Evolutionary conservation across 2,329 filamentous ascomycete genomes (phyloP).

Genomic region (Phaeomoniella chlamydospora): DNA sequence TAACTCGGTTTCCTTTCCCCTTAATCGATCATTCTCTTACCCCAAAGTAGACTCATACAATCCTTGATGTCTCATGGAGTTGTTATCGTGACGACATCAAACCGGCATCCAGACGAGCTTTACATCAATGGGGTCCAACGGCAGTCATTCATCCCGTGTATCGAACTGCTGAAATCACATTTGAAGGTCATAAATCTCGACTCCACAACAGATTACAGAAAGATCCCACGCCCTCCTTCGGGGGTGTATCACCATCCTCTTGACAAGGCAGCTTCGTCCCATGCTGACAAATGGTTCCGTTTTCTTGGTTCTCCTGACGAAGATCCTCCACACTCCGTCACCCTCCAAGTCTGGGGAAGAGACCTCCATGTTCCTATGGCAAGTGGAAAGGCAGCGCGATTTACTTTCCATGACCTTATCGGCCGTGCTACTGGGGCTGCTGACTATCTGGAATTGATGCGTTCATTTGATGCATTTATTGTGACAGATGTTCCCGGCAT

Average conservation of each 20-base stretch:
- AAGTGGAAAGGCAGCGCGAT: slow-evolving; percentile 76
- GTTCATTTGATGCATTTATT: slow-evolving; percentile 83
- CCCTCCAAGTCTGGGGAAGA: slow-evolving; percentile 81
- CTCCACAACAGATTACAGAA: slow-evolving; percentile 91
- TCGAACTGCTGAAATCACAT: slow-evolving; percentile 72
- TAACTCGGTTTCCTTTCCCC: slow-evolving; percentile 14
- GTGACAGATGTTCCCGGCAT: slow-evolving; percentile 85
- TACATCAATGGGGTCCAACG: slow-evolving; percentile 98
- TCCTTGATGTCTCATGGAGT: slow-evolving; percentile 92
- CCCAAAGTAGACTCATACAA: slow-evolving; percentile 54
- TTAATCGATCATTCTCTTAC: slow-evolving; percentile 12
- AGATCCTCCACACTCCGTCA: slow-evolving; percentile 61
- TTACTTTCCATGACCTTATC: slow-evolving; percentile 86
- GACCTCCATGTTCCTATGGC: slow-evolving; percentile 78
- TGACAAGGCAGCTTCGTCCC: slow-evolving; percentile 58
- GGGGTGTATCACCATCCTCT: slow-evolving; percentile 89
- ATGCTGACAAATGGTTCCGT: slow-evolving; percentile 89
- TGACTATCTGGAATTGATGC: slow-evolving; percentile 84
- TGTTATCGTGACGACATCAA: slow-evolving; percentile 88
- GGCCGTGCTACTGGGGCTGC: slow-evolving; percentile 78
- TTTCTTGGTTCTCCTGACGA: slow-evolving; percentile 75
- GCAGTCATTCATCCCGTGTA: slow-evolving; percentile 88
- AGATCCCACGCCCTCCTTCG: slow-evolving; percentile 82
- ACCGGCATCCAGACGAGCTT: slow-evolving; percentile 87
- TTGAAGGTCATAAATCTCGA: slow-evolving; percentile 89